Evolutionary conservation across 176 grass and related monocot genomes (phyloP), one percentile per base, ranked within the genome.

Genomic region (Themeda triandra): DNA sequence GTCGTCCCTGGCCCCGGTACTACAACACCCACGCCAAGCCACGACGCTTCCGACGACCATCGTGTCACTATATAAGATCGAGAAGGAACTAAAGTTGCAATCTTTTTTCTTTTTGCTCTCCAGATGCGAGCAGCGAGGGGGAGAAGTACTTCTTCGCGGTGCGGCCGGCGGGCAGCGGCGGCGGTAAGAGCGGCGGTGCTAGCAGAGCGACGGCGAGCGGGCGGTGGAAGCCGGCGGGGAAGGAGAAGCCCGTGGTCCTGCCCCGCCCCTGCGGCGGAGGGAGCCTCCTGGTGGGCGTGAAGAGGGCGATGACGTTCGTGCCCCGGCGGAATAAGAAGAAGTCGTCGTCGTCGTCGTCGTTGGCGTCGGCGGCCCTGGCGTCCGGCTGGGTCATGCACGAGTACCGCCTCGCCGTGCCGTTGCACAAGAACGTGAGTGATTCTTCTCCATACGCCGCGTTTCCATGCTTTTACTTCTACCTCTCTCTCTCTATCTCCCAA

Each of bases 381-480:
- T 83, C 73, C 13, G 86, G 78, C 72, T 98, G 95, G 95, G 82
- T 85, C 77, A 98, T 98, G 95, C 91, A 95, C 37, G 95, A 98
- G 85, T 95, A 98, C 74, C 66, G 72, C 30, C 92, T 97, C 69
- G 79, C 92, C 49, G 66, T 82, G 82, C 29, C 28, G 77, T 53
- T 68, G 56, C 81, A 81, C 63, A 80, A 84, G 65, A 83, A 93
- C 60, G 91, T 90, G 73, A 93, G 85, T 35, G 27, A 46, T 51
- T 14, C 45, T 42, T 12, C 24, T 62, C n/a, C 56, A 19, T 19
- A 62, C n/a, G 24, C n/a, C 0, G n/a, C 58, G n/a, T 27, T n/a
- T n/a, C n/a, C 58, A 60, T 60, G 58, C 24, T 6, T 27, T 10
- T 4, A 0, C 9, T 3, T n/a, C 21, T n/a, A 8, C 9, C 8